A percentile compares a stretch with the other conserved stretches of the same genome.
These are phyloP conservation scores for Clonostachys rhizophaga DNA, from an alignment of 2,329 filamentous ascomycete genomes.

Conservation along the genomic window DNA sequence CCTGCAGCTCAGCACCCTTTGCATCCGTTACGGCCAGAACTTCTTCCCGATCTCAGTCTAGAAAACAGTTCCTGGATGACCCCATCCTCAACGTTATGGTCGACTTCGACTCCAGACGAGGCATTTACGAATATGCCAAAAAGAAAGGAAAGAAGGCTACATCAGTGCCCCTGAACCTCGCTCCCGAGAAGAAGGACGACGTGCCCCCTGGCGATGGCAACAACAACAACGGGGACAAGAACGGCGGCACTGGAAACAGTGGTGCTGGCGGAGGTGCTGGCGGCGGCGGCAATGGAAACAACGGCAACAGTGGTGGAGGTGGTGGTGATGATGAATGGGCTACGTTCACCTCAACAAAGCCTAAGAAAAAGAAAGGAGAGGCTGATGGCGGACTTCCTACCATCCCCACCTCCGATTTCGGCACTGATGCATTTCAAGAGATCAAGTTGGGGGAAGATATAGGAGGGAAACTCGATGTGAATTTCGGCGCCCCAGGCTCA, in stretches of 20 bases:
- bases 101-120: constrained; percentile 52
- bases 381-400: constrained; percentile 12
- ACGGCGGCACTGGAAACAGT: constrained; percentile 6
- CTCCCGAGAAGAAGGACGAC: constrained; percentile 17
- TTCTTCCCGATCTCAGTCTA: too few relatives aligned
- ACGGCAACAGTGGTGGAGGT: constrained; percentile 19
- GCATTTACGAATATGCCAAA: constrained; percentile 48
- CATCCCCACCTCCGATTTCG: constrained; percentile 29
- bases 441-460: constrained; percentile 60
- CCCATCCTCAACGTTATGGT: constrained; percentile 40
- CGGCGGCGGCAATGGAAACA: constrained; percentile 26
- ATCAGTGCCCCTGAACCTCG: constrained; percentile 13
- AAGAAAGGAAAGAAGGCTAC: constrained; percentile 50
- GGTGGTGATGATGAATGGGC: constrained; percentile 23
- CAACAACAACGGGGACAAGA: constrained; percentile 7
- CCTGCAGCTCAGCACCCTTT: too few relatives aligned
- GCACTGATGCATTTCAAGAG: constrained; percentile 56
- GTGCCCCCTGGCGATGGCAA: constrained; percentile 5
- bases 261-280: constrained; percentile 9
- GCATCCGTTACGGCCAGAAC: too few relatives aligned
- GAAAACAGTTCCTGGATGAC: constrained; percentile 16
- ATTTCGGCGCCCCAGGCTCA: constrained; percentile 40
- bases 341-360: constrained; percentile 12
- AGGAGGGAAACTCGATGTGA: constrained; percentile 51
- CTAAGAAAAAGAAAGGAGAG: constrained; percentile 33